These are phyloP conservation scores for Pseudotsuga menziesii DNA, from an alignment of 75 land plant genomes.

Conservation along the genomic window DNA sequence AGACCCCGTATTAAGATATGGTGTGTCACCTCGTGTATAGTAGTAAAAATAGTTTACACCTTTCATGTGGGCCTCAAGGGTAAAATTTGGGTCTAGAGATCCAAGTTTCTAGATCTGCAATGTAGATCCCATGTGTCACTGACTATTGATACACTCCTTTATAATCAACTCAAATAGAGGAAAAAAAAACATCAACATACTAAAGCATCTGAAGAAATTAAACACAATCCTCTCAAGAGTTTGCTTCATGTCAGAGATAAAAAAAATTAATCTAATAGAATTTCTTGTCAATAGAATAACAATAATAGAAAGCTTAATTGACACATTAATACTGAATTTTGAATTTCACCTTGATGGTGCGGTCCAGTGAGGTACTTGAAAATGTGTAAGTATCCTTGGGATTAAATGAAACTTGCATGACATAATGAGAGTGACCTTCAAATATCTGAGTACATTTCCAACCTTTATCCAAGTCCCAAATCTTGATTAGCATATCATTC, in stretches of 20 bases:
- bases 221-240: no score
- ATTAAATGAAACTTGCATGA: conserved; percentile 21
- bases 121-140: no score
- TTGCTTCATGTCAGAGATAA: background rate
- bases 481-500: conserved; percentile 28
- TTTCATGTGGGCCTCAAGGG: conserved; percentile 79
- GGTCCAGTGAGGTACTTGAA: conserved; percentile 50
- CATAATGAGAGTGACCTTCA: conserved; percentile 28
- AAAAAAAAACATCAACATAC: no score
- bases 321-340: background rate
- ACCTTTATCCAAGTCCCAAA: conserved; percentile 28
- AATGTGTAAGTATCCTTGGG: conserved; percentile 46
- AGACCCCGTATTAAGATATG: conserved; percentile 40
- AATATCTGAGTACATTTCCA: conserved; percentile 22
- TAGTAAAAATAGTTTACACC: conserved; percentile 89
- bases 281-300: background rate
- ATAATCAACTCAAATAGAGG: no score
- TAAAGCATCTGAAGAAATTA: no score
- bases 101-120: conserved; percentile 84
- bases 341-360: conserved; percentile 35
- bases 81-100: conserved; percentile 78
- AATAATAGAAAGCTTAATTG: background rate
- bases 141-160: no score
- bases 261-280: background rate
- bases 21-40: conserved; percentile 57